phyloP scores from a whole-genome alignment of 202 grass and related monocot species.

The Zizania palustris region DNA sequence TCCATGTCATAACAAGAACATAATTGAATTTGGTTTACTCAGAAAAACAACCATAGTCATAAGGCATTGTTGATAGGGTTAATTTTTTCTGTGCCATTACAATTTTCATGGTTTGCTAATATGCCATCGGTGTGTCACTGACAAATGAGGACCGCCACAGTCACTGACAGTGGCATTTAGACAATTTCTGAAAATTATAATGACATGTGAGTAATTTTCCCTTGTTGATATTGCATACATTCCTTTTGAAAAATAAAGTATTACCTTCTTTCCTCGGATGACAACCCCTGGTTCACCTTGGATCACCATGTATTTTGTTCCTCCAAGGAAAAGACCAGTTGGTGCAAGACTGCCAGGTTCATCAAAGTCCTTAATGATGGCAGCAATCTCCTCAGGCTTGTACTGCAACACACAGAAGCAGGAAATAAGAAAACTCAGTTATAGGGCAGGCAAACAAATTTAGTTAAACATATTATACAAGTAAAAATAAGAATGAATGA shows the following conservation, averaged over 20 bases:
- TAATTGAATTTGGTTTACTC: background rate
- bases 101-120: no score
- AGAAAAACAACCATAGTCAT: background rate
- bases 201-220: no score
- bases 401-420: constrained; percentile 40
- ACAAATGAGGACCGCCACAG: no score
- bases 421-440: constrained; percentile 24
- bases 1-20: background rate
- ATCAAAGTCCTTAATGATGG: constrained; percentile 62
- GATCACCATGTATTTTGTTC: constrained; percentile 91
- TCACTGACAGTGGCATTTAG: no score
- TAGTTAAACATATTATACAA: background rate
- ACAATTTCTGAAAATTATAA: no score
- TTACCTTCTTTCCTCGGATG: constrained; percentile 89
- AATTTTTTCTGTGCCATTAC: no score
- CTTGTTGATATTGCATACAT: background rate
- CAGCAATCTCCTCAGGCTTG: constrained; percentile 62
- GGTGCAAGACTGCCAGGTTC: constrained; percentile 77
- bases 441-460: background rate
- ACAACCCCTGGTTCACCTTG: constrained; percentile 74
- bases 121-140: no score
- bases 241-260: background rate
- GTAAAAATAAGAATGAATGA: background rate
- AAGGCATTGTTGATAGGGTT: background rate
- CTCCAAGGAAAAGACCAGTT: constrained; percentile 72